phyloP scores from a whole-genome alignment of 805 yeast genomes.

The Pichia rugopelliculosa region DNA sequence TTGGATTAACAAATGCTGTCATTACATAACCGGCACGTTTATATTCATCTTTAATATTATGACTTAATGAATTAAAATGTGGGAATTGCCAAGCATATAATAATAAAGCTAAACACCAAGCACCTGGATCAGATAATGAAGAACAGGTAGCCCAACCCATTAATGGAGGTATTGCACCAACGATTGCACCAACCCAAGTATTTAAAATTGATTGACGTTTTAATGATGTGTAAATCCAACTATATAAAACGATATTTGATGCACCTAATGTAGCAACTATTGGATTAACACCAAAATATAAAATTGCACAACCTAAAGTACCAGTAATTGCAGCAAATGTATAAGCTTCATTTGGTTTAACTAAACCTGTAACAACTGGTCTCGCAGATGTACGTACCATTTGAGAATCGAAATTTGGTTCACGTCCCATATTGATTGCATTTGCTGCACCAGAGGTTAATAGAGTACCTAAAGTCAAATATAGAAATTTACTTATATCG shows the following conservation, averaged over 20 bases:
- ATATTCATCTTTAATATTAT: slow-evolving; percentile 81
- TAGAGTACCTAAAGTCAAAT: slow-evolving; percentile 77
- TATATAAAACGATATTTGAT: slow-evolving; percentile 70
- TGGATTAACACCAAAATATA: slow-evolving; percentile 78
- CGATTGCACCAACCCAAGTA: slow-evolving; percentile 99
- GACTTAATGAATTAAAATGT: slow-evolving; percentile 88
- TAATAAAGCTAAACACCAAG: slow-evolving; percentile 87
- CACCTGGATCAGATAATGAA: slow-evolving; percentile 76
- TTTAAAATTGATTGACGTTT: slow-evolving; percentile 79
- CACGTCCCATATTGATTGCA: slow-evolving; percentile 95
- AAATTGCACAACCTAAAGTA: slow-evolving; percentile 54
- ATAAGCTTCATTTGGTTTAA: slow-evolving; percentile 72
- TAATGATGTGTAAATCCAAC: slow-evolving; percentile 87
- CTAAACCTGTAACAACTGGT: slow-evolving; percentile 81
- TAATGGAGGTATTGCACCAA: slow-evolving; percentile 95
- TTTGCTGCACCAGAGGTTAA: slow-evolving; percentile 90
- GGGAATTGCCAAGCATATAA: slow-evolving; percentile 98
- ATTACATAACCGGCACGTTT: slow-evolving; percentile 93
- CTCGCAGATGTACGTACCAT: slow-evolving; percentile 86
- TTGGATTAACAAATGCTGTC: slow-evolving; percentile 92
- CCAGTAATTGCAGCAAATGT: slow-evolving; percentile 75
- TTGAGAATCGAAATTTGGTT: slow-evolving; percentile 77
- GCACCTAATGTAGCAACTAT: slow-evolving; percentile 78
- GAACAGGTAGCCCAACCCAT: slow-evolving; percentile 99
- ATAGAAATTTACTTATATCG: slow-evolving; percentile 59